phyloP scores from a whole-genome alignment of 2,329 filamentous ascomycete species.

The Fusarium sp. region DNA sequence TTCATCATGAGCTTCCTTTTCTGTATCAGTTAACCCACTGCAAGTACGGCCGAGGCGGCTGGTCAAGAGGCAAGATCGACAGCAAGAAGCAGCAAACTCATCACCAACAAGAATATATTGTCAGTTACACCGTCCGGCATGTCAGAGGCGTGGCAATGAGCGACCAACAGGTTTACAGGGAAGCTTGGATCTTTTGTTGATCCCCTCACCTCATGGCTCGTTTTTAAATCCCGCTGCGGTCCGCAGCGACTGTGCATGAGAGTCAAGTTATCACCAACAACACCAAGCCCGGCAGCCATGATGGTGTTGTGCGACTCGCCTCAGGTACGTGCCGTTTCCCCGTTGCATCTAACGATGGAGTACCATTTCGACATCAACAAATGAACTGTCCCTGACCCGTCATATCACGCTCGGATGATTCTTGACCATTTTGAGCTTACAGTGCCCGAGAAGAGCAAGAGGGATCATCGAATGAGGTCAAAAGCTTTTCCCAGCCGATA shows the following conservation, averaged over 20 bases:
- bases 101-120: constrained; percentile 8
- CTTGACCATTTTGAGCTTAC: background rate
- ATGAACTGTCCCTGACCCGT: constrained; percentile 18
- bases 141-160: constrained; percentile 12
- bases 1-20: background rate
- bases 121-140: constrained; percentile 1
- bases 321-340: background rate
- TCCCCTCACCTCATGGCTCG: constrained; percentile 3
- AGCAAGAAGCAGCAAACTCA: constrained; percentile 1
- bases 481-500: constrained; percentile 1
- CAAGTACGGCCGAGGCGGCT: background rate
- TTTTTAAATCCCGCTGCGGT: constrained; percentile 24
- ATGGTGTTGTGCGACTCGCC: constrained; percentile 29
- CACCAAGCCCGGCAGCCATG: constrained; percentile 5
- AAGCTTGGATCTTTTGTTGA: constrained; percentile 32
- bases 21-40: background rate
- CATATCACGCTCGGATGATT: background rate
- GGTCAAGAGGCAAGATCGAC: background rate
- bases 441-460: constrained; percentile 27
- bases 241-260: constrained; percentile 32
- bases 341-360: constrained; percentile 26
- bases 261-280: constrained; percentile 34
- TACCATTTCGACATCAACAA: background rate
- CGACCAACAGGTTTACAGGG: constrained; percentile 4
- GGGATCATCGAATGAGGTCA: constrained; percentile 25